Conservation (phyloP, 1,139 yeast species). For the Oligophagozyma castellii region DNA sequence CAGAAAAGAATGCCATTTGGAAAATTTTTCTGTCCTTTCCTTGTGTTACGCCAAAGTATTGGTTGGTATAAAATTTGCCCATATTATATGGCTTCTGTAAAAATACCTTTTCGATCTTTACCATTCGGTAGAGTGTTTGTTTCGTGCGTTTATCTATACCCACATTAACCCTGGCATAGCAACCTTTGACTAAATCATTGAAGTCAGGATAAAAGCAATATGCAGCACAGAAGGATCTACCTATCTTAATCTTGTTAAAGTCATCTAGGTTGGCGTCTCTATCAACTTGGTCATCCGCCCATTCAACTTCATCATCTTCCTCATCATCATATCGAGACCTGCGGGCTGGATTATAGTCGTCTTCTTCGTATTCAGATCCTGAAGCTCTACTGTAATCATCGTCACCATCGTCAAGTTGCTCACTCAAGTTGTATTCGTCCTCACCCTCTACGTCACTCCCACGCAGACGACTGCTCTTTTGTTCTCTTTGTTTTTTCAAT, state of each 20-base stretch:
- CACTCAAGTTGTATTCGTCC: conserved; percentile 26
- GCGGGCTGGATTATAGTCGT: conserved; percentile 27
- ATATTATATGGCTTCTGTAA: conserved; percentile 45
- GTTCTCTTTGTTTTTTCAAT: conserved; percentile 74
- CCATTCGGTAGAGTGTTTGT: conserved; percentile 66
- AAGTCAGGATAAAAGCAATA: conserved; percentile 77
- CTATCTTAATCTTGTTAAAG: conserved; percentile 57
- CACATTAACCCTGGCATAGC: conserved; percentile 71
- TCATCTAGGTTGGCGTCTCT: conserved; percentile 38
- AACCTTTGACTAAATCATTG: conserved; percentile 50
- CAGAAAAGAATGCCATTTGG: conserved; percentile 70
- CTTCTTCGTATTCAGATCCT: conserved; percentile 20
- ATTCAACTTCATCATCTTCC: conserved; percentile 26
- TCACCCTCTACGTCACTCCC: conserved; percentile 30
- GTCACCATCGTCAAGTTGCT: conserved; percentile 25
- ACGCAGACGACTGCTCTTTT: conserved; percentile 32
- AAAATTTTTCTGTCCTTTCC: conserved; percentile 52
- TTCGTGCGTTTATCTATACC: conserved; percentile 55
- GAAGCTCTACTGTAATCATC: conserved; percentile 16
- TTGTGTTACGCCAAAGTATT: conserved; percentile 39
- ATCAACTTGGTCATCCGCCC: conserved; percentile 32
- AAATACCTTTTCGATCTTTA: conserved; percentile 56
- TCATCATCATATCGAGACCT: conserved; percentile 24
- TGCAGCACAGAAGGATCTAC: conserved; percentile 61
- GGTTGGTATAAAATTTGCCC: conserved; percentile 42